These are phyloP conservation scores for Amoebophrya sp. DNA, from an alignment of 169 alveolate genomes.

Conservation along the genomic window DNA sequence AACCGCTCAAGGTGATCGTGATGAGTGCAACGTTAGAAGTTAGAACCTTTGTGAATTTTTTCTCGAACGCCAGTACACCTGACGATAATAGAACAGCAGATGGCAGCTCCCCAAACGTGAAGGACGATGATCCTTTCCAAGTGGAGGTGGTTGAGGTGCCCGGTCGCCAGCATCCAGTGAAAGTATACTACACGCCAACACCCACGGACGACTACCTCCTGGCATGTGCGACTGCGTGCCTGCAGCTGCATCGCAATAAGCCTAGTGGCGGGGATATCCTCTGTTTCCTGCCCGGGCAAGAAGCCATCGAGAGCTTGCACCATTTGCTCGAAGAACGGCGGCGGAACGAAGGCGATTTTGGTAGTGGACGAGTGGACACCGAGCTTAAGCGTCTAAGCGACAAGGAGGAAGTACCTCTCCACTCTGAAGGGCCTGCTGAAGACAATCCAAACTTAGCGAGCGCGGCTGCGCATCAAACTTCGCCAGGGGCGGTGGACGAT, in stretches of 20 bases:
- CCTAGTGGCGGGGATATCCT: constrained; percentile 87
- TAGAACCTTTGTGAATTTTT: constrained; percentile 86
- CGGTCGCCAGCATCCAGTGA: constrained; percentile 88
- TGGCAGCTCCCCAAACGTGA: too few relatives aligned
- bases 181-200: constrained; percentile 75
- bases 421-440: too few relatives aligned
- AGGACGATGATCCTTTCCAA: not conserved
- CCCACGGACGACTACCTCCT: constrained; percentile 96
- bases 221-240: constrained; percentile 28
- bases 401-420: too few relatives aligned
- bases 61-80: constrained; percentile 72
- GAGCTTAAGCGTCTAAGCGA: not conserved
- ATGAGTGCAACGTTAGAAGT: constrained; percentile 97
- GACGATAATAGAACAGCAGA: too few relatives aligned
- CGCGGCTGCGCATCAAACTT: not conserved
- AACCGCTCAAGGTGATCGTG: constrained; percentile 81
- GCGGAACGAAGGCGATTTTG: not conserved
- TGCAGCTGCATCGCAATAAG: not conserved
- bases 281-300: constrained; percentile 96
- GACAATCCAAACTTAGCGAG: too few relatives aligned
- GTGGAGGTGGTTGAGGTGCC: constrained; percentile 64
- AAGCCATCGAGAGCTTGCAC: constrained; percentile 70
- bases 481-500: not conserved
- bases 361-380: not conserved
- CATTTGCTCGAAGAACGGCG: not conserved